A percentile compares a stretch with the other conserved stretches of the same genome.
Evolutionary conservation across 768 basidiomycete species (phyloP).

Genomic region (Trametes maxima): DNA sequence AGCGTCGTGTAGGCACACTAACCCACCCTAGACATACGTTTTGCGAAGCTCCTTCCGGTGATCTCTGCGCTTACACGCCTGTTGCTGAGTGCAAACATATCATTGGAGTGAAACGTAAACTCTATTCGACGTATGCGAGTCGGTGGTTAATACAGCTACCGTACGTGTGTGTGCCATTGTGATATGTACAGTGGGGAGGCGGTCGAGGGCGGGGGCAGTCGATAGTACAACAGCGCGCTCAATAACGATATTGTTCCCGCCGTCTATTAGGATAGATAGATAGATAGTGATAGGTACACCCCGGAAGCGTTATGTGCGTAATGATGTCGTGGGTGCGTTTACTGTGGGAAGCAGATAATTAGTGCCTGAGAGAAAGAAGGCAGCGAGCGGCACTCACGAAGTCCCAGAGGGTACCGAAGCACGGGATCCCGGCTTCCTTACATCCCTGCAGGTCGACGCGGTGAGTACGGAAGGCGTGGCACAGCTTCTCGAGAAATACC

Average conservation of each 20-base stretch:
- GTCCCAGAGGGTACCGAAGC: conserved; percentile 37
- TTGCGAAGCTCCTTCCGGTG: no score
- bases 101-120: not conserved
- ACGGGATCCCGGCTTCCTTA: conserved; percentile 27
- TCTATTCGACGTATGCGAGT: conserved; percentile 2
- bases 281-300: not conserved
- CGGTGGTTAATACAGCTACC: conserved; percentile 2
- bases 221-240: conserved; percentile 14
- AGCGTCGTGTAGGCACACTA: no score
- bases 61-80: no score
- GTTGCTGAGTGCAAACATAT: no score
- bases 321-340: not conserved
- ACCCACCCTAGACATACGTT: no score
- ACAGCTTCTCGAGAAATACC: conserved; percentile 36
- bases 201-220: not conserved
- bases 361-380: not conserved
- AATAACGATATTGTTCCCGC: conserved; percentile 10
- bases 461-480: conserved; percentile 3
- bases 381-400: conserved; percentile 28
- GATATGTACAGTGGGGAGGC: conserved; percentile 15
- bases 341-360: conserved; percentile 10
- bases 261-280: conserved; percentile 14
- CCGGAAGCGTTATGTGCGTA: not conserved
- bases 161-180: conserved; percentile 4
- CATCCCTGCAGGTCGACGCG: conserved; percentile 19